phyloP scores from a whole-genome alignment of 371 early-diverging fungal genomes.

The Mortierella sp. region DNA sequence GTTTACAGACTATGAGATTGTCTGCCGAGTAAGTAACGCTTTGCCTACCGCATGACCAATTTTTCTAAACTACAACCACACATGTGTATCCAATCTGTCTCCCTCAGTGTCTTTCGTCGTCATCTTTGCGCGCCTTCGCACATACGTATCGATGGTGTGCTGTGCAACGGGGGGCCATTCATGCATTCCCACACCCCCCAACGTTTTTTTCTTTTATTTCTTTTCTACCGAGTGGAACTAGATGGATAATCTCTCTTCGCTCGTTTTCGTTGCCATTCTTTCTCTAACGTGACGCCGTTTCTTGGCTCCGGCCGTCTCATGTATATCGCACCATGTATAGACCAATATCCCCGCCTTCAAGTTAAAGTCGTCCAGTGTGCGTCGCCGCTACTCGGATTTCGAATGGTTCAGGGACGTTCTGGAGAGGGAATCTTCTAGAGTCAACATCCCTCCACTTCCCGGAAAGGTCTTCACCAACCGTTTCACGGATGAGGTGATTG shows the following conservation, averaged over 20 bases:
- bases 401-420: slow-evolving; percentile 97
- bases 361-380: slow-evolving; percentile 82
- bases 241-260: background rate
- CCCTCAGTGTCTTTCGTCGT: background rate
- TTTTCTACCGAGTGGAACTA: background rate
- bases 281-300: background rate
- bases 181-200: background rate
- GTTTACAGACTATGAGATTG: slow-evolving; percentile 96
- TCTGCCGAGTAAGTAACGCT: slow-evolving; percentile 80
- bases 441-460: slow-evolving; percentile 95
- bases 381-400: slow-evolving; percentile 97
- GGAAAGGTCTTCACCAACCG: slow-evolving; percentile 97
- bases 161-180: background rate
- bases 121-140: background rate
- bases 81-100: background rate
- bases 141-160: background rate
- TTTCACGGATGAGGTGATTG: slow-evolving; percentile 94
- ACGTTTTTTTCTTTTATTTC: background rate
- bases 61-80: background rate
- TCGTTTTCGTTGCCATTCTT: background rate
- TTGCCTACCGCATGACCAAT: slow-evolving; percentile 19
- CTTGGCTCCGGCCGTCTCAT: background rate
- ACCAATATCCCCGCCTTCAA: slow-evolving; percentile 98
- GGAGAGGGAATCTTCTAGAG: slow-evolving; percentile 90
- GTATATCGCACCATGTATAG: no score